Percentiles rank a stretch among this genome's conserved stretches.
Conservation (phyloP, 352 stramenopile genomes). For the Pythium myriotylum region DNA sequence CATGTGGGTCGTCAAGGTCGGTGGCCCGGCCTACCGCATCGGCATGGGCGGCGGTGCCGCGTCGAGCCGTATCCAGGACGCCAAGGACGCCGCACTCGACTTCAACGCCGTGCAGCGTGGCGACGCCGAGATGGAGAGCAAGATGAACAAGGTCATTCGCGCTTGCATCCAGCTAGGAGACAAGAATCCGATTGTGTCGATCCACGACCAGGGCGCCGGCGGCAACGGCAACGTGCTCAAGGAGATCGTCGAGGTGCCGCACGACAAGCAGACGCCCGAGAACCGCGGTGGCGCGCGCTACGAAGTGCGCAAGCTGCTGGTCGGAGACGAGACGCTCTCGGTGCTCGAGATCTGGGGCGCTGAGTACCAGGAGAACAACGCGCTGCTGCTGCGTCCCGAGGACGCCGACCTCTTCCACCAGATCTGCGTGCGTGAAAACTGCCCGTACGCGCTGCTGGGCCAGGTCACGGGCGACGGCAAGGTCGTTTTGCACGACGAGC, state of each 20-base stretch:
- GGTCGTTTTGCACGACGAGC: constrained; percentile 97
- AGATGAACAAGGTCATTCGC: constrained; percentile 99
- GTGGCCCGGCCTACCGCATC: constrained; percentile 98
- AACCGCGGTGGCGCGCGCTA: constrained; percentile 88
- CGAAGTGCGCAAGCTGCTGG: constrained; percentile 95
- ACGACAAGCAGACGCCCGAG: constrained; percentile 86
- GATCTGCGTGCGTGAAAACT: constrained; percentile 98
- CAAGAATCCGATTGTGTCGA: constrained; percentile 98
- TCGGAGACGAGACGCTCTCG: constrained; percentile 98
- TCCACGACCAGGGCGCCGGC: constrained; percentile 99
- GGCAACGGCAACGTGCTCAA: constrained; percentile 99
- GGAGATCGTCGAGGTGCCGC: constrained; percentile 96
- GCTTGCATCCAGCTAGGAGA: constrained; percentile 97
- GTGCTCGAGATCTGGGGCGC: constrained; percentile 99
- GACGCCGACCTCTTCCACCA: constrained; percentile 92
- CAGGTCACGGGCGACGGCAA: constrained; percentile 95
- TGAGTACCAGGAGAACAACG: constrained; percentile 99
- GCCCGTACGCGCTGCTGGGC: constrained; percentile 95
- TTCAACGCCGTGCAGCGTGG: constrained; percentile 99
- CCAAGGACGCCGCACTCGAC: constrained; percentile 94
- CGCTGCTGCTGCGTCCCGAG: constrained; percentile 92
- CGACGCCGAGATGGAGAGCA: constrained; percentile 99
- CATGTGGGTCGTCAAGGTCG: constrained; percentile 99
- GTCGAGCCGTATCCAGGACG: constrained; percentile 94
- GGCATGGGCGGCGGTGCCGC: constrained; percentile 98